Evolutionary conservation across 2,329 filamentous ascomycete species (phyloP).

Genomic region (Xylaria sp.): DNA sequence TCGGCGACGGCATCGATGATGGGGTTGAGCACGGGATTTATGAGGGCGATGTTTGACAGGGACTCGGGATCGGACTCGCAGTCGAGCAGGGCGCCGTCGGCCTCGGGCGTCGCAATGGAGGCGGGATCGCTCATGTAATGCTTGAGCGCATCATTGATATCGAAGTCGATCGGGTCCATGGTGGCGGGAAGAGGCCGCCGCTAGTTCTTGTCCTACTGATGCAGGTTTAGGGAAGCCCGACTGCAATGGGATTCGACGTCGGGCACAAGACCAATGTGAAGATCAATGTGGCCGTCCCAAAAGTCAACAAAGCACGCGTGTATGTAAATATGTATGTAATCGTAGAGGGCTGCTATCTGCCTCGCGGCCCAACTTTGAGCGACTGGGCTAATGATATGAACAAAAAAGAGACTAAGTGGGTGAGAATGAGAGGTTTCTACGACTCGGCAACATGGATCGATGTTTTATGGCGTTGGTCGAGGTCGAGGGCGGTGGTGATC

Average conservation of each 20-base stretch:
- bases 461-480: background rate
- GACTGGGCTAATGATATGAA: constrained; percentile 1
- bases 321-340: too few species aligned
- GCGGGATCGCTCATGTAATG: constrained; percentile 93
- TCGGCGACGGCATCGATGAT: constrained; percentile 93
- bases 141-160: constrained; percentile 96
- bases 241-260: background rate
- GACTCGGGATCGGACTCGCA: constrained; percentile 91
- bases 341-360: background rate
- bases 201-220: background rate
- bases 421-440: background rate
- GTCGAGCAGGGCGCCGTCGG: constrained; percentile 80
- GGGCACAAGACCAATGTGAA: background rate
- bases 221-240: too few species aligned
- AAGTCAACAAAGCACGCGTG: background rate
- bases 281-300: background rate
- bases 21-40: constrained; percentile 86
- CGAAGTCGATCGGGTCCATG: constrained; percentile 83
- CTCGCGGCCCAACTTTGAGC: background rate
- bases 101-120: constrained; percentile 83
- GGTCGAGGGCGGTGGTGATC: constrained; percentile 3
- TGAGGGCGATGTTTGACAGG: constrained; percentile 71
- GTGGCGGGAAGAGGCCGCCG: constrained; percentile 23
- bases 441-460: background rate
- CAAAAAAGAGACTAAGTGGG: background rate